These are phyloP conservation scores for Pouteria campechiana DNA, from an alignment of 179 eudicot genomes.

Conservation along the genomic window DNA sequence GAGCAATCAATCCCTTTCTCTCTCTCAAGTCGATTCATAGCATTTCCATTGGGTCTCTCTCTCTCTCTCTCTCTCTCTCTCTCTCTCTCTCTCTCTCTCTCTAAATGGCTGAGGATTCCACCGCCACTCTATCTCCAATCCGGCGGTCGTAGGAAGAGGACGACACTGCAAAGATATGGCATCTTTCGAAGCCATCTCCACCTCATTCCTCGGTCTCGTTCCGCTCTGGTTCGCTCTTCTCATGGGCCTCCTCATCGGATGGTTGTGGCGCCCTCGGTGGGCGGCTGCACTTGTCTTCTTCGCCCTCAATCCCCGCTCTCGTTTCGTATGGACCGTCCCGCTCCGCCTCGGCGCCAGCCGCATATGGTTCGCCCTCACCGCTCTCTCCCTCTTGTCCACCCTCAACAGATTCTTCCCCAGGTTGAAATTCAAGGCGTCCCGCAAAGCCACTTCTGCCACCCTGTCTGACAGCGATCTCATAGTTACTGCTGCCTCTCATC, in stretches of 20 bases:
- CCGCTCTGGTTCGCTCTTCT: conserved; percentile 83
- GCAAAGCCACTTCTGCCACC: too few species aligned
- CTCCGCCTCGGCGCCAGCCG: conserved; percentile 52
- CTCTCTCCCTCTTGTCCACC: too few species aligned
- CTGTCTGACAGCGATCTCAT: too few species aligned
- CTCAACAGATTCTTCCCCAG: too few species aligned
- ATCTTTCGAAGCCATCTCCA: conserved; percentile 81
- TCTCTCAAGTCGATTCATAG: not conserved
- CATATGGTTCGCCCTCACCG: conserved; percentile 53
- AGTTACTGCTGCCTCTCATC: too few species aligned
- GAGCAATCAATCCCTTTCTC: too few species aligned
- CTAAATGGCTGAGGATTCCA: not conserved
- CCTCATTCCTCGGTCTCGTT: conserved; percentile 67
- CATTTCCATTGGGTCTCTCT: not conserved
- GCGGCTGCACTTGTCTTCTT: conserved; percentile 53
- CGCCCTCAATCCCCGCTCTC: conserved; percentile 49
- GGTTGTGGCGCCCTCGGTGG: conserved; percentile 97
- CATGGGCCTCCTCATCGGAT: conserved; percentile 80
- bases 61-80: not conserved
- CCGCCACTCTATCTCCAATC: conserved; percentile 1
- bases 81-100: not conserved
- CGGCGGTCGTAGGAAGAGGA: conserved; percentile 19
- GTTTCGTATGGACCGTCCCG: conserved; percentile 48
- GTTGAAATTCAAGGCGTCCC: too few species aligned
- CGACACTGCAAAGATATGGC: too few species aligned